Base-by-base conservation (phyloP, 2,329 filamentous ascomycete species). In the Colletotrichum magnum region DNA sequence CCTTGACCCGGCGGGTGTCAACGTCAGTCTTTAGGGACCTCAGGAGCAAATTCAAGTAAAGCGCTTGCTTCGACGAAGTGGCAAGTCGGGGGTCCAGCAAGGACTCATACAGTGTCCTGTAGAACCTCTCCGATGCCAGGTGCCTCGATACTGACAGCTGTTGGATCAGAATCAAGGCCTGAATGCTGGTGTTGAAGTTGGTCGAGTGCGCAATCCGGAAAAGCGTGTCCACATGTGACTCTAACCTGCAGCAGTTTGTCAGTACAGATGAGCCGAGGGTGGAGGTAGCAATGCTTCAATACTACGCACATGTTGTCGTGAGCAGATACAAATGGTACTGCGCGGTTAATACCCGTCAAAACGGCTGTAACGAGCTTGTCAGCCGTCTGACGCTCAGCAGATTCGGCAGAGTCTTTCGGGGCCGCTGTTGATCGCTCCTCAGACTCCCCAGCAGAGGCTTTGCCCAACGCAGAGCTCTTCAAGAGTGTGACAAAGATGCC, bases 121-220 rank as follows among this genome's bases (percentile, higher is more conserved):
- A 99, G 83, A 97, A 99, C 70, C 96, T 89, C 76, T 99, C 96
- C 13, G 92, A 91, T 5, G 92, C 92, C 62, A 95, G 86, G 75
- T 95, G 92, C 78, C 96, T 94, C 3, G 91, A 89, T 1, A 90
- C 86, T 0, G 94, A 93, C 32, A 99, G 88, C 79, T 98, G 96
- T 78, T 98, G 96, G 73, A 99, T 97, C 56, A 99, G 85, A 83
- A 97, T 92, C 72, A 99, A 88, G 41, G 96, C 95, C 81, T 99
- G 96, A 45, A 99, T 94, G 77, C 94, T 96, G 1, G 96, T 99
- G 82, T 98, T 99, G 87, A 99, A 98, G 80, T 99, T 99, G 65
- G 95, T 94, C 1, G 95, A 98, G 81, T 99, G 96, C 0, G 96
- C 97, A 75, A 99, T 96, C 75, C 90, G 92, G 87, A 98, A 99